Base-by-base conservation (phyloP, 192 early-diverging fungal genomes). In the Allomyces macrogynus region DNA sequence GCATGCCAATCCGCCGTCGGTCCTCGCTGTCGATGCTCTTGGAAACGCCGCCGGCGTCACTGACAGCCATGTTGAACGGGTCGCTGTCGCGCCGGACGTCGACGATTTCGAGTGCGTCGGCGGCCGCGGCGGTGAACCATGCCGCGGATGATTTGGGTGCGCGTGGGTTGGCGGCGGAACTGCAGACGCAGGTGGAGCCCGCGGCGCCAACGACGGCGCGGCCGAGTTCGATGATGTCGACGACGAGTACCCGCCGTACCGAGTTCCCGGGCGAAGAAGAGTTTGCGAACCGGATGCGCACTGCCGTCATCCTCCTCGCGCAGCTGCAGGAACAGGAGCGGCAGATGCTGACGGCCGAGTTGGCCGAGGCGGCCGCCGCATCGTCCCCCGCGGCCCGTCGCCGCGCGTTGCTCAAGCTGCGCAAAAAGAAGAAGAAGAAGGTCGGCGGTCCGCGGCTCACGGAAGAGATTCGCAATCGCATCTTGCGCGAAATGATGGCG, bases 401-500 rank as follows among this genome's bases (percentile, higher is more conserved):
- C 32, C 32, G 32, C 32, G 32, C 32, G 3, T 8, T 40, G 32
- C 32, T 40, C 32, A 40, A 40, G 32, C 32, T 40, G 32, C 32
- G 32, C 32, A 40, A 40, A 40, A 40, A 40, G 32, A 40, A 40
- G 32, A 40, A 40, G 32, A 40, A 40, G 32, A 40, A 40, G 32
- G 32, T 40, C 32, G 32, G 32, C 7, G 32, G 32, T 40, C 32
- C 32, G 32, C 32, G 32, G 32, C 78, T 71, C 18, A 85, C 84
- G 62, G 91, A 94, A 61, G 84, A 85, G 61, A 98, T 98, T 64
- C 82, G 90, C n/a, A 81, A 86, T 61, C 86, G 87, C 63, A 84
- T 98, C 16, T 83, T 98, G 32, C 86, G 82, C 62, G 93, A 98
- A 73, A 98, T 98, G 92, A 84, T 92, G 80, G 80, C 83, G 23